These are phyloP conservation scores for Sphagnurus paluster DNA, from an alignment of 1,284 basidiomycete species.

Conservation along the genomic window DNA sequence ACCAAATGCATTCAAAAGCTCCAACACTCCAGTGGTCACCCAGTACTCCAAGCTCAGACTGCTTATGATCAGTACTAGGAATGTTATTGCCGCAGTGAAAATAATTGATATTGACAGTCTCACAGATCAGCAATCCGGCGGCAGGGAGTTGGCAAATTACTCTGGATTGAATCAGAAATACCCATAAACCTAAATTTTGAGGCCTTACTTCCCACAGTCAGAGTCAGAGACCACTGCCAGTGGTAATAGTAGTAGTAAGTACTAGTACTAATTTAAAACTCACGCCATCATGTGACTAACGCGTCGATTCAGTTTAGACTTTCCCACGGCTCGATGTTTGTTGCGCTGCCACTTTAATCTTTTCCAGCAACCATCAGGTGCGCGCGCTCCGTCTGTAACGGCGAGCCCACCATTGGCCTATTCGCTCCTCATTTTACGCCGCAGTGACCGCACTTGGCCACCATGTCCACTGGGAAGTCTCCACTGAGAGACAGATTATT, in stretches of 20 bases:
- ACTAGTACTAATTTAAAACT: too few species aligned
- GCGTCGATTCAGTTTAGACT: conserved; percentile 6
- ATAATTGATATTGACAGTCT: too few species aligned
- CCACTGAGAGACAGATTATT: conserved; percentile 61
- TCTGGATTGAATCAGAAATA: background rate
- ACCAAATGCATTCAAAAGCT: too few species aligned
- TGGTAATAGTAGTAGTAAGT: too few species aligned
- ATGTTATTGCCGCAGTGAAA: too few species aligned
- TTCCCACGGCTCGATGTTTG: conserved; percentile 32
- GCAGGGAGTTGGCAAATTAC: too few species aligned
- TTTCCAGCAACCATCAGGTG: conserved; percentile 17
- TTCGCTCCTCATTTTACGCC: conserved; percentile 5
- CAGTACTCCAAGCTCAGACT: too few species aligned
- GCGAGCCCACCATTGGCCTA: conserved; percentile 11
- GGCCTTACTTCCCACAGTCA: too few species aligned
- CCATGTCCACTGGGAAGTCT: conserved; percentile 38
- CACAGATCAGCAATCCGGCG: too few species aligned
- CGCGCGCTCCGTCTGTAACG: conserved; percentile 19
- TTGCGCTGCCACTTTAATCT: conserved; percentile 29
- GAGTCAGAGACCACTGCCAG: too few species aligned
- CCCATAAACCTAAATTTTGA: background rate
- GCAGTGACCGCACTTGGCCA: conserved; percentile 3
- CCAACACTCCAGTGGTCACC: too few species aligned
- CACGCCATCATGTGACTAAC: conserved; percentile 16
- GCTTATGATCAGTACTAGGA: too few species aligned